These are phyloP conservation scores for Fraxinus cuspidata DNA, from an alignment of 257 asterid genomes.

Conservation along the genomic window DNA sequence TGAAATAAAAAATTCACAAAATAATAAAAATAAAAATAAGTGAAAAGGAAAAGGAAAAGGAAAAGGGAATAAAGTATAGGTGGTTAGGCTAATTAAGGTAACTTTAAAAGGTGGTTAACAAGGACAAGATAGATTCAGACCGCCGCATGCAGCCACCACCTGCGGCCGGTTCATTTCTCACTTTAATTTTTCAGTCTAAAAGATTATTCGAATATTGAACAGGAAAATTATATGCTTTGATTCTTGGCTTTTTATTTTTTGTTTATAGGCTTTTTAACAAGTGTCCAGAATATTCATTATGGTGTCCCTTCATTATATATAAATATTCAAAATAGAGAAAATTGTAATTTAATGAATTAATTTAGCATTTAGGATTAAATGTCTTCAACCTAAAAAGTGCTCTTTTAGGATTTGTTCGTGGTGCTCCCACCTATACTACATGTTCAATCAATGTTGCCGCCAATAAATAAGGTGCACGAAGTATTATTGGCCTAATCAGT, in stretches of 20 bases:
- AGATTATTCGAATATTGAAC: neutral
- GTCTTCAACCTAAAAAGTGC: neutral
- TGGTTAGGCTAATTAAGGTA: constrained; percentile 32
- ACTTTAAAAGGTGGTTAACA: constrained; percentile 21
- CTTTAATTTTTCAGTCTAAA: neutral
- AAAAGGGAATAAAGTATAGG: constrained; percentile 1
- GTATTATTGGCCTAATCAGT: neutral
- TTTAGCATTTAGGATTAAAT: neutral
- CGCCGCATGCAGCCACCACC: constrained; percentile 18
- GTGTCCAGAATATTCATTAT: neutral
- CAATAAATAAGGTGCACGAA: neutral
- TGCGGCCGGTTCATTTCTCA: neutral
- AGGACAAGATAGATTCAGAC: constrained; percentile 12
- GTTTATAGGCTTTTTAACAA: neutral
- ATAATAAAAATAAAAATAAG: neutral
- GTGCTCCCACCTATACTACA: neutral
- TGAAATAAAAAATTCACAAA: too few relatives aligned
- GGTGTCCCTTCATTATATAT: neutral
- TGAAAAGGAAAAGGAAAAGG: neutral
- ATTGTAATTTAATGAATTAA: too few relatives aligned
- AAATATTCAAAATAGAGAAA: neutral
- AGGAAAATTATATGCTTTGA: constrained; percentile 3
- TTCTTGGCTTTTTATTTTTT: neutral
- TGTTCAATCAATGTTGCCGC: neutral
- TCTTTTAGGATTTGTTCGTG: neutral